Conservation (phyloP, 495 filamentous ascomycete genomes). For the Monascus purpureus region DNA sequence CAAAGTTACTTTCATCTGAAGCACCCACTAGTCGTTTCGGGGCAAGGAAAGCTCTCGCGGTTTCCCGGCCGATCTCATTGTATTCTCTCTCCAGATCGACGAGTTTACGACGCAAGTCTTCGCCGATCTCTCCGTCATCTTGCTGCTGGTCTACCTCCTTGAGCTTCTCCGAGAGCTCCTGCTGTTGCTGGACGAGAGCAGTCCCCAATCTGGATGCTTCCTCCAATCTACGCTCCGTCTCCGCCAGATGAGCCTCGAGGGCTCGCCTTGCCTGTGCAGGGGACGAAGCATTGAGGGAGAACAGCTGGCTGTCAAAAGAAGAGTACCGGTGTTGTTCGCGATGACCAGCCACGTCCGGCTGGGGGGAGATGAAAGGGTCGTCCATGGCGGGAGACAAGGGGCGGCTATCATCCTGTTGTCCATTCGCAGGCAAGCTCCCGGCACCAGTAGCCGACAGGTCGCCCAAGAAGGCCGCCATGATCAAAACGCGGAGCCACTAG, state of each 20-base stretch:
- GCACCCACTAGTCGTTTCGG: conserved; percentile 66
- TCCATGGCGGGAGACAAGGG: conserved; percentile 26
- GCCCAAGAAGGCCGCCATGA: conserved; percentile 1
- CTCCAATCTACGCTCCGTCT: conserved; percentile 81
- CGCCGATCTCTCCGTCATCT: conserved; percentile 66
- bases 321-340: conserved; percentile 57
- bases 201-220: conserved; percentile 81
- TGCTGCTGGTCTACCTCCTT: conserved; percentile 73
- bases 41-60: conserved; percentile 68
- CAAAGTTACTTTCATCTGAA: conserved; percentile 37
- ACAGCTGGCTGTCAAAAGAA: conserved; percentile 62
- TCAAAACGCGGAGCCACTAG: conserved; percentile 4
- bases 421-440: neutral
- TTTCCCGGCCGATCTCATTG: conserved; percentile 85
- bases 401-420: conserved; percentile 7
- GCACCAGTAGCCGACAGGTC: conserved; percentile 1
- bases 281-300: conserved; percentile 63
- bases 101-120: conserved; percentile 70
- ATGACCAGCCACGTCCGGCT: conserved; percentile 18
- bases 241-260: conserved; percentile 77
- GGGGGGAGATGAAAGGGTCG: conserved; percentile 40
- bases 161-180: conserved; percentile 63
- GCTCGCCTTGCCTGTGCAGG: conserved; percentile 78
- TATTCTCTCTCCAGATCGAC: conserved; percentile 86
- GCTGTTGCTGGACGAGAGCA: conserved; percentile 70